Evolutionary conservation across 2,329 filamentous ascomycete species (phyloP).

Genomic region (Trichoderma sp.): DNA sequence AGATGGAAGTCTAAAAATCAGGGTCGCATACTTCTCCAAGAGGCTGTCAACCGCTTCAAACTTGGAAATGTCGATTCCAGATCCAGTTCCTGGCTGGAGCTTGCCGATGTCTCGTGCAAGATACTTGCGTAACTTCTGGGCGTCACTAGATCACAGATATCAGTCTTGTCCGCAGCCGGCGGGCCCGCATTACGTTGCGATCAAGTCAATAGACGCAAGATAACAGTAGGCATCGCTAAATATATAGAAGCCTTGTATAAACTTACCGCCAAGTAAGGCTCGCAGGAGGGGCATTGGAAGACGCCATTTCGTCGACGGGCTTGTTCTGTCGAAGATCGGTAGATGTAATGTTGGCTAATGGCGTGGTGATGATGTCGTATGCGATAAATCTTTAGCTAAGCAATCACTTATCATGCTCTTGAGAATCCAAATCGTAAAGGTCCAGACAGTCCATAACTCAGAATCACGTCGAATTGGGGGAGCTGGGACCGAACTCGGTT

Average conservation of each 20-base stretch:
- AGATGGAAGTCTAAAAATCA: not conserved
- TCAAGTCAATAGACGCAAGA: not conserved
- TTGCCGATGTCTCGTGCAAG: conserved; percentile 48
- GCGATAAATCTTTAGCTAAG: conserved; percentile 31
- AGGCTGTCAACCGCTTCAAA: conserved; percentile 48
- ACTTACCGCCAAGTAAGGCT: conserved; percentile 46
- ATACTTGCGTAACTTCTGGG: conserved; percentile 47
- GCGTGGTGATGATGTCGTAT: conserved; percentile 9
- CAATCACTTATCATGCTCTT: conserved; percentile 40
- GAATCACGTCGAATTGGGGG: conserved; percentile 31
- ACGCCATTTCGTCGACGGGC: conserved; percentile 21
- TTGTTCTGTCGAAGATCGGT: not conserved
- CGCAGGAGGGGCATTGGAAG: conserved; percentile 34
- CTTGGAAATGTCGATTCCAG: conserved; percentile 43
- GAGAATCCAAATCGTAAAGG: conserved; percentile 34
- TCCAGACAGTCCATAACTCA: conserved; percentile 41
- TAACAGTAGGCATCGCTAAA: not conserved
- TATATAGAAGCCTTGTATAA: not conserved
- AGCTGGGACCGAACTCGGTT: conserved; percentile 40
- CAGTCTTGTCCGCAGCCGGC: conserved; percentile 15
- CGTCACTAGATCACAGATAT: conserved; percentile 38
- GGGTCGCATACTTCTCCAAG: conserved; percentile 43
- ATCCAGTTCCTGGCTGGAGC: conserved; percentile 41
- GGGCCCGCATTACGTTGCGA: not conserved
- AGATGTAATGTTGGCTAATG: conserved; percentile 1